phyloP scores from a whole-genome alignment of 2,329 filamentous ascomycete species.

The Aspergillus fumigatiaffinis region DNA sequence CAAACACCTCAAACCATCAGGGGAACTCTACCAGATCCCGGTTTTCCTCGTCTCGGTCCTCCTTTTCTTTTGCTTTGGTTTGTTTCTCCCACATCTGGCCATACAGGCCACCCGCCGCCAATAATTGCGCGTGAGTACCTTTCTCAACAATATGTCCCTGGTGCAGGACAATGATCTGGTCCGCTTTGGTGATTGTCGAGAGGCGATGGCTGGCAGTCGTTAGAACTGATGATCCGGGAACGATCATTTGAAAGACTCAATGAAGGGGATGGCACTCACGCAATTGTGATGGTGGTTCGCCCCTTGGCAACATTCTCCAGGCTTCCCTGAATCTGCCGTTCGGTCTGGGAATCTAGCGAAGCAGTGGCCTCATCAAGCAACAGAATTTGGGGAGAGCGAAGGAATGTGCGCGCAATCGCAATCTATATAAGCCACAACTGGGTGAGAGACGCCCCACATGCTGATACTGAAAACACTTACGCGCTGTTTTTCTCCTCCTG shows the following conservation, averaged over 20 bases:
- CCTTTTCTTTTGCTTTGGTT: neutral
- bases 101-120: slow-evolving; percentile 21
- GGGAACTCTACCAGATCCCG: neutral
- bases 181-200: slow-evolving; percentile 53
- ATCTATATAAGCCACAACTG: neutral
- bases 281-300: slow-evolving; percentile 52
- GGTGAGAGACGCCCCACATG: neutral
- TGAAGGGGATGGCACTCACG: slow-evolving; percentile 29
- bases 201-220: slow-evolving; percentile 32
- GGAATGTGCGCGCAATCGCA: slow-evolving; percentile 45
- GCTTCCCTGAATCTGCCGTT: slow-evolving; percentile 45
- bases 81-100: neutral
- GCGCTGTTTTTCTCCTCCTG: slow-evolving; percentile 51
- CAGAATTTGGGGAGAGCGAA: slow-evolving; percentile 42
- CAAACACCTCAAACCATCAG: neutral
- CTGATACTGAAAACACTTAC: slow-evolving; percentile 17
- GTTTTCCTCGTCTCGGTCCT: neutral
- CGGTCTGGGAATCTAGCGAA: slow-evolving; percentile 46
- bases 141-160: slow-evolving; percentile 50
- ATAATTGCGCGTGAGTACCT: slow-evolving; percentile 50
- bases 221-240: neutral
- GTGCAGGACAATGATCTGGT: slow-evolving; percentile 54
- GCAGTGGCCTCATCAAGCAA: slow-evolving; percentile 53
- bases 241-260: slow-evolving; percentile 24
- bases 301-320: slow-evolving; percentile 44